These are phyloP conservation scores for Crithidia bombi DNA, from an alignment of 208 protist genomes.

Conservation along the genomic window DNA sequence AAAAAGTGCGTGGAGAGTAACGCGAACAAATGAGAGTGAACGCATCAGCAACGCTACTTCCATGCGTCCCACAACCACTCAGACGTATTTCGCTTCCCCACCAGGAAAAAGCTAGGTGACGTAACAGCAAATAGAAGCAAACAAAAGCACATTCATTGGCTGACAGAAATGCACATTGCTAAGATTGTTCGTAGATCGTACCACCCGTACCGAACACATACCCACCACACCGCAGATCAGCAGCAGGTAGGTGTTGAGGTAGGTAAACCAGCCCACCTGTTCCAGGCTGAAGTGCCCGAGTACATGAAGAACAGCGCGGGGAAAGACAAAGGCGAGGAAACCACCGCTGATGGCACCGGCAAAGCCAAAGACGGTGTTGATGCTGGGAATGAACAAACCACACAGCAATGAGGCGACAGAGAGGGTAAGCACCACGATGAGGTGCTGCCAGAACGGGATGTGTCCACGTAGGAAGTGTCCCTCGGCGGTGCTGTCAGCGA, in stretches of 20 bases:
- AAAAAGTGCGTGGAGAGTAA: no score
- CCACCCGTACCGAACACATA: constrained; percentile 39
- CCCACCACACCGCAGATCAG: constrained; percentile 45
- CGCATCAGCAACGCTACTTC: no score
- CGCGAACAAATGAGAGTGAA: no score
- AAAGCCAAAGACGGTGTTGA: constrained; percentile 71
- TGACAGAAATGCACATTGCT: no score
- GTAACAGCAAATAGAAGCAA: background rate
- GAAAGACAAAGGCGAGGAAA: constrained; percentile 66
- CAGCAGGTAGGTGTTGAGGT: constrained; percentile 57
- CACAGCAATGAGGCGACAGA: constrained; percentile 46
- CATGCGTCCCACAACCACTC: no score
- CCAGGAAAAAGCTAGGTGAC: no score
- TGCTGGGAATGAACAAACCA: constrained; percentile 77
- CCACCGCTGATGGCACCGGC: constrained; percentile 59
- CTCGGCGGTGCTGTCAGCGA: constrained; percentile 14
- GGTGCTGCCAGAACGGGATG: constrained; percentile 49
- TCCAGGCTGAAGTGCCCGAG: constrained; percentile 47
- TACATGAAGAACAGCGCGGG: constrained; percentile 69
- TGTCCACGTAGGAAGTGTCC: constrained; percentile 48
- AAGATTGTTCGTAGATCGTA: constrained; percentile 40
- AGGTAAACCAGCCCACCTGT: constrained; percentile 51
- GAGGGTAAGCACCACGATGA: constrained; percentile 36
- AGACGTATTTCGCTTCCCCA: no score
- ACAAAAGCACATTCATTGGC: background rate